Percentiles rank a stretch among this genome's conserved stretches.
Conservation (phyloP, 306 rosid species). For the Medicago arabica region DNA sequence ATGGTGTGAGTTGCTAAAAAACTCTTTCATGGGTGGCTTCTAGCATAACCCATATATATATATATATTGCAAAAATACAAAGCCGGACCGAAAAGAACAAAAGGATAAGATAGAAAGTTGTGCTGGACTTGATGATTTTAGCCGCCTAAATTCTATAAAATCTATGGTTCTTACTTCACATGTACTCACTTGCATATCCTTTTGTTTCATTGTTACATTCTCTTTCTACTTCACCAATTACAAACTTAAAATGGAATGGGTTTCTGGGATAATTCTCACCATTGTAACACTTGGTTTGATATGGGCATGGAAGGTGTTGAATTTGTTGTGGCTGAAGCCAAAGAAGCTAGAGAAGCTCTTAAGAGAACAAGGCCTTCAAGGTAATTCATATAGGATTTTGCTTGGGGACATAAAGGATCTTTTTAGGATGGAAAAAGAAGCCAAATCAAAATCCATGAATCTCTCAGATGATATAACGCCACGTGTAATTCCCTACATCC, state of each 20-base stretch:
- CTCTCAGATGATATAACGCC: conserved; percentile 51
- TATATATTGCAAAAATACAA: too few species aligned
- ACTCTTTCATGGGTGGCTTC: too few species aligned
- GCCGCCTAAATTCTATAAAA: too few species aligned
- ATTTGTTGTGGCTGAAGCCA: conserved; percentile 59
- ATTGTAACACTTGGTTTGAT: neutral
- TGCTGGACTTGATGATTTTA: too few species aligned
- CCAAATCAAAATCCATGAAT: conserved; percentile 50
- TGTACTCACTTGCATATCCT: neutral
- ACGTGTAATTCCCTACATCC: conserved; percentile 41
- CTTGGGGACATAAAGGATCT: conserved; percentile 23
- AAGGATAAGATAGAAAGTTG: too few species aligned
- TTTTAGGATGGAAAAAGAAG: conserved; percentile 34
- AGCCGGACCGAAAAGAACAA: too few species aligned
- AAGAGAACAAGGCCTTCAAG: conserved; percentile 56
- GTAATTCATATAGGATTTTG: conserved; percentile 51
- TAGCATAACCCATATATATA: too few species aligned
- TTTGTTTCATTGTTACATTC: neutral
- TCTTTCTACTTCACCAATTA: neutral
- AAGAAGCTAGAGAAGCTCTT: conserved; percentile 53
- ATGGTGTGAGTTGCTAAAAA: too few species aligned
- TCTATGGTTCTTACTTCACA: neutral
- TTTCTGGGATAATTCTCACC: neutral
- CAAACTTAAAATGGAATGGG: neutral
- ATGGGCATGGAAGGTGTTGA: conserved; percentile 50